Conservation (phyloP, 495 filamentous ascomycete species). For the Penicillium canescens region DNA sequence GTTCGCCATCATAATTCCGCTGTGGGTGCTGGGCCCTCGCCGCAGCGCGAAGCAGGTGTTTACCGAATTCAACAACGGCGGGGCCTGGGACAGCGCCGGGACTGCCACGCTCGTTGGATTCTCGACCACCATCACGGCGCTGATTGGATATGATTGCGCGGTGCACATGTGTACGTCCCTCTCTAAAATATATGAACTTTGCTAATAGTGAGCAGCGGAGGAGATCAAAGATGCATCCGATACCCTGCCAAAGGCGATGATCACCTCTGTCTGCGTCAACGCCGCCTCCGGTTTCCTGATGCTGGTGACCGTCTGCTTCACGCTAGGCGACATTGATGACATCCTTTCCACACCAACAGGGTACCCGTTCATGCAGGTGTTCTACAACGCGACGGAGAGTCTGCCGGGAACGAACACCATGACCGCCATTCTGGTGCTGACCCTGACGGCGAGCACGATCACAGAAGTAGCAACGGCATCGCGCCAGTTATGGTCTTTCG, state of each 20-base stretch:
- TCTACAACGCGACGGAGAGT: constrained; percentile 22
- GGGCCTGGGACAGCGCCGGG: constrained; percentile 38
- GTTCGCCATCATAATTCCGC: constrained; percentile 35
- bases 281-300: constrained; percentile 37
- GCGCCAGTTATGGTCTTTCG: constrained; percentile 44
- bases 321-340: constrained; percentile 37
- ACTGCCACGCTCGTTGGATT: constrained; percentile 1
- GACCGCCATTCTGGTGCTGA: constrained; percentile 29
- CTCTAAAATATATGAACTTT: not conserved
- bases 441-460: constrained; percentile 34
- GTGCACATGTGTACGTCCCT: constrained; percentile 22
- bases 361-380: constrained; percentile 33
- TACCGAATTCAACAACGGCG: constrained; percentile 42
- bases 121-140: constrained; percentile 31
- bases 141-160: constrained; percentile 21
- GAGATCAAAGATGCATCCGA: constrained; percentile 43
- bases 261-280: constrained; percentile 35
- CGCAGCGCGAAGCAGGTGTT: constrained; percentile 41
- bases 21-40: constrained; percentile 46
- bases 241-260: constrained; percentile 39
- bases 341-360: constrained; percentile 28
- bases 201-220: constrained; percentile 30
- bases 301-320: constrained; percentile 42
- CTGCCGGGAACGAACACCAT: constrained; percentile 24
- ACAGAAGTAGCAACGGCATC: constrained; percentile 36